Base-by-base conservation (phyloP, 306 rosid species). In the Sechiopsis laciniata region DNA sequence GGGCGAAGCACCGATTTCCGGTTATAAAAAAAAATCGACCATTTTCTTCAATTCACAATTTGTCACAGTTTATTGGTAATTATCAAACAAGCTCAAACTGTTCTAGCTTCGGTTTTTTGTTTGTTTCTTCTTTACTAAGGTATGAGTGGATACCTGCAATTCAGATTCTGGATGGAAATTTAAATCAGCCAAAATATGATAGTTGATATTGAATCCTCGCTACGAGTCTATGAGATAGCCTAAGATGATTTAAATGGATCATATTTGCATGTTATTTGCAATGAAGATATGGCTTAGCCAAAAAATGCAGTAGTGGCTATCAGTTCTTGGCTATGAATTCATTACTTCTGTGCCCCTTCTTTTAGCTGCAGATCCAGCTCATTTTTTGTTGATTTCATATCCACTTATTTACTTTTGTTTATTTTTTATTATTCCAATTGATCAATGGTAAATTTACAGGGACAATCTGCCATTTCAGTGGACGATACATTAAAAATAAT, bases 401-500 rank as follows among this genome's bases (percentile, higher is more conserved):
- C 19, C 40, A 12, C 2, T 32, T 32, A 32, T 32, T 32, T 32
- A 32, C 37, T 32, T 32, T 5, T 32, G 37, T 32, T 32, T 32
- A 32, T 32, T 6, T 55, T 68, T 37, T 40, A 48, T 20, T 17
- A 6, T 21, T 46, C 9, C 22, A 45, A 46, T 68, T 37, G 17
- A 71, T 46, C 13, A 2, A 11, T 55, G 69, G 53, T 20, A 56
- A 51, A 22, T 75, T 20, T 84, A 0, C 68, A 94, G 99, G 99
- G 96, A 20, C 85, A 85, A 80, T 91, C 97, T 82, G 97, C 96
- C 45, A 82, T 94, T 73, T 91, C 99, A 4, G 99, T 94, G 80
- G 99, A 94, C 54, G 99, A 94, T 82, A 91, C 99, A 11, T 86
- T 91, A 86, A 94, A 91, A 84, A 91, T 94, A 83, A 94, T 94